Conservation (phyloP, 768 basidiomycete species). For the Butyriboletus loyo region DNA sequence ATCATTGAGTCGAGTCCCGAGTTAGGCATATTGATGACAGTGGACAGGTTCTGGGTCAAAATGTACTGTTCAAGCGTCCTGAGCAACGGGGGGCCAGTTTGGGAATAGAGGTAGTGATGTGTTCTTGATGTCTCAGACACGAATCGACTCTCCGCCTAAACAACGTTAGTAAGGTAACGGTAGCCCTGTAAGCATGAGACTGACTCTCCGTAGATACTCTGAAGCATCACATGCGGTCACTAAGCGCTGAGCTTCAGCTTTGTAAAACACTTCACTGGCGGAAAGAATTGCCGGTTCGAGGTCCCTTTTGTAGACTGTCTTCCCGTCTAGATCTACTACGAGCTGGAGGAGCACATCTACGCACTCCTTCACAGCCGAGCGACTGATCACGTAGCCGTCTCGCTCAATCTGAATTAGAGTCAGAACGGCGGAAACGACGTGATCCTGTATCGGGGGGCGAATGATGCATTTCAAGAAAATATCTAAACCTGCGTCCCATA, state of each 20-base stretch:
- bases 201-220: slow-evolving; percentile 76
- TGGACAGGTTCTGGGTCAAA: slow-evolving; percentile 70
- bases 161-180: slow-evolving; percentile 10
- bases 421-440: slow-evolving; percentile 78
- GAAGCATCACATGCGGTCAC: slow-evolving; percentile 75
- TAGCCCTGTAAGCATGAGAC: slow-evolving; percentile 24
- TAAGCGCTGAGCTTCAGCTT: slow-evolving; percentile 65
- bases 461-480: slow-evolving; percentile 85
- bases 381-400: slow-evolving; percentile 85
- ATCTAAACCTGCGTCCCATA: slow-evolving; percentile 75
- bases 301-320: slow-evolving; percentile 75
- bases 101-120: slow-evolving; percentile 79
- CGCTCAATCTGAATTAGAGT: slow-evolving; percentile 88
- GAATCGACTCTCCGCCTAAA: slow-evolving; percentile 76
- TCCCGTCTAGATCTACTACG: slow-evolving; percentile 43
- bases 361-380: slow-evolving; percentile 86
- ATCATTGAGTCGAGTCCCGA: slow-evolving; percentile 89
- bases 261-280: slow-evolving; percentile 79
- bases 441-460: slow-evolving; percentile 74
- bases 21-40: slow-evolving; percentile 72
- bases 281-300: slow-evolving; percentile 79
- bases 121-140: slow-evolving; percentile 80
- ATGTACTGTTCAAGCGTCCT: slow-evolving; percentile 76
- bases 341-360: slow-evolving; percentile 82
- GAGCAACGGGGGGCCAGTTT: slow-evolving; percentile 65